A percentile compares a stretch with the other conserved stretches of the same genome.
These are phyloP conservation scores for Lizonia empirigonia DNA, from an alignment of 2,329 filamentous ascomycete genomes.

Conservation along the genomic window DNA sequence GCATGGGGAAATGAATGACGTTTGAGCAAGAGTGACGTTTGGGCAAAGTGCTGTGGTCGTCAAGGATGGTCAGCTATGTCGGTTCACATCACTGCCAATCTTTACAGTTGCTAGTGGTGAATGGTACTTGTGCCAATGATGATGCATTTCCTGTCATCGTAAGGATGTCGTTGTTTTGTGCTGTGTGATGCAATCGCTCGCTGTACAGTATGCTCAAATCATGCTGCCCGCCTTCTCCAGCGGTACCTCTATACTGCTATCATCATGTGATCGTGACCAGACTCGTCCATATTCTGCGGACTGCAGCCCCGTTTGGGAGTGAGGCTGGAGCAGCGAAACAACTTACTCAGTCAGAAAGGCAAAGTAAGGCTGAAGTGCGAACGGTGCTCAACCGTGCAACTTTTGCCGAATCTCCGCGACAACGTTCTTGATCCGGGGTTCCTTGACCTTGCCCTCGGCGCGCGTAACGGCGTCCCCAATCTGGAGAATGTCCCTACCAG, in stretches of 20 bases:
- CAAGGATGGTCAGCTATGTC: too few relatives aligned
- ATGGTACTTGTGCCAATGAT: not conserved
- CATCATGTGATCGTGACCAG: not conserved
- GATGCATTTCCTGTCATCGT: not conserved
- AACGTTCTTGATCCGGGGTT: conserved; percentile 65
- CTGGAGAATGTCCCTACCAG: conserved; percentile 63
- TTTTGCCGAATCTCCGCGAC: conserved; percentile 63
- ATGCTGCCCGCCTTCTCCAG: not conserved
- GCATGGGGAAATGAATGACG: not conserved
- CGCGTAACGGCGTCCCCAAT: conserved; percentile 55
- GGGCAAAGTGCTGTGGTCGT: not conserved
- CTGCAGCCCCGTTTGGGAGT: not conserved
- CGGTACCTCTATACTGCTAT: not conserved
- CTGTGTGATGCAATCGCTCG: conserved; percentile 1
- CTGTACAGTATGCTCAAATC: conserved; percentile 9
- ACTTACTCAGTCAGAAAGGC: not conserved
- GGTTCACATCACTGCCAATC: too few relatives aligned
- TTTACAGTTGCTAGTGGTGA: not conserved
- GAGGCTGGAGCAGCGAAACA: not conserved
- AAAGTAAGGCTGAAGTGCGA: not conserved
- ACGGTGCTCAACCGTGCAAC: conserved; percentile 37
- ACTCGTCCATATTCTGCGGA: not conserved
- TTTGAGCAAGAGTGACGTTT: not conserved
- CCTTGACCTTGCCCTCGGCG: conserved; percentile 60
- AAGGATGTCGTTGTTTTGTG: not conserved